Evolutionary conservation across 345 rosid species (phyloP).

Genomic region (Rhodamnia argentea): DNA sequence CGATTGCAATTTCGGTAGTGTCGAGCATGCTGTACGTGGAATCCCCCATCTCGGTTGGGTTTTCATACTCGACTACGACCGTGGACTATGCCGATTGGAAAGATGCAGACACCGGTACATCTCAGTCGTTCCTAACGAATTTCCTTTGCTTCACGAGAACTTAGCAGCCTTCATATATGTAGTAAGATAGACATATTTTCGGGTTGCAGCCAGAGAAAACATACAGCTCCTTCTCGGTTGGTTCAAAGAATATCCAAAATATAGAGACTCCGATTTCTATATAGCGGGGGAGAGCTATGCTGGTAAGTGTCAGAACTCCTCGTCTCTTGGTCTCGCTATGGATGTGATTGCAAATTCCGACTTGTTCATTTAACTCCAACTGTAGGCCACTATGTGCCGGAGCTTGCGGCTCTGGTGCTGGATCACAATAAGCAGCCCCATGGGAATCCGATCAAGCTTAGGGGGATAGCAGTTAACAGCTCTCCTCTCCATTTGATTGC

Average conservation of each 20-base stretch:
- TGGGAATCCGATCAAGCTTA: constrained; percentile 14
- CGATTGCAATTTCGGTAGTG: not conserved
- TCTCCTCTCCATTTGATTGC: not conserved
- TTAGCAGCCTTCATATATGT: not conserved
- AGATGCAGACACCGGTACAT: constrained; percentile 1
- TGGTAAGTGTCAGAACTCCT: not conserved
- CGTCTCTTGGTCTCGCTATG: not conserved
- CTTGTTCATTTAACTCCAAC: not conserved
- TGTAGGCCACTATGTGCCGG: constrained; percentile 27
- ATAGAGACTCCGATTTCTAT: not conserved
- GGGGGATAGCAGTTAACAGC: constrained; percentile 17
- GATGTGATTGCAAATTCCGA: not conserved
- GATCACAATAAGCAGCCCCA: constrained; percentile 18
- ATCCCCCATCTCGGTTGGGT: constrained; percentile 21
- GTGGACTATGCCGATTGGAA: constrained; percentile 8
- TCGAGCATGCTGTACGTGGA: constrained; percentile 20
- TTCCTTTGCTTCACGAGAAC: not conserved
- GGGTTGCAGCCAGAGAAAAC: not conserved
- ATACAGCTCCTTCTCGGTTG: not conserved
- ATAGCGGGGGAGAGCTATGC: not conserved
- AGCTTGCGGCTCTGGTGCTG: constrained; percentile 19
- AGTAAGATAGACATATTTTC: not conserved
- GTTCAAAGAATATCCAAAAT: not conserved
- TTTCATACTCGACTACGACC: constrained; percentile 22
- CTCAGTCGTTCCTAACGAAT: not conserved